phyloP scores from a whole-genome alignment of 2,329 filamentous ascomycete species.

The Knufia fluminis region DNA sequence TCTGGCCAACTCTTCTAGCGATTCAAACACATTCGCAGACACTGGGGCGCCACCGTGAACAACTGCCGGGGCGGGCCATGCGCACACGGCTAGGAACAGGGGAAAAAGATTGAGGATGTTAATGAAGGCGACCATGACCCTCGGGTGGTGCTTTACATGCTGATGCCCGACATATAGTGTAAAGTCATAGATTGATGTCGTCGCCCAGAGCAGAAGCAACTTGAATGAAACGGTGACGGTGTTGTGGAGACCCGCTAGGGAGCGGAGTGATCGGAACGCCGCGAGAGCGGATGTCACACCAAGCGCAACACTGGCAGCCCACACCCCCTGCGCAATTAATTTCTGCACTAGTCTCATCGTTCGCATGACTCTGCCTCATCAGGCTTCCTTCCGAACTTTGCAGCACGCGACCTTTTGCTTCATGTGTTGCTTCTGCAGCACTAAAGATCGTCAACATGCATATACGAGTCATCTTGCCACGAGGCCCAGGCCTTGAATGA shows the following conservation, averaged over 20 bases:
- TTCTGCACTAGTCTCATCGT: no score
- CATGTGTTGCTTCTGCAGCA: neutral
- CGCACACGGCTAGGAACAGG: neutral
- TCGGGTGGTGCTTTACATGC: neutral
- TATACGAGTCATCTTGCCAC: neutral
- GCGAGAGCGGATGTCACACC: neutral
- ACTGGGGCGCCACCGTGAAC: constrained; percentile 29
- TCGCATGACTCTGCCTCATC: neutral
- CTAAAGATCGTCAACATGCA: neutral
- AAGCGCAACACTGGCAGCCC: neutral
- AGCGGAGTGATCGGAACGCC: neutral
- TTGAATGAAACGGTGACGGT: no score
- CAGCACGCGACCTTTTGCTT: neutral
- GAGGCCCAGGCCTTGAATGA: neutral
- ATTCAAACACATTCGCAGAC: constrained; percentile 59
- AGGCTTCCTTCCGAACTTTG: neutral
- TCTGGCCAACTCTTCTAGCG: constrained; percentile 78
- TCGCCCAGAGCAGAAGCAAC: no score
- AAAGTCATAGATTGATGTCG: neutral
- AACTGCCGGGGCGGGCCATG: neutral
- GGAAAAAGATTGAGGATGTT: neutral
- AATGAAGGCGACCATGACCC: constrained; percentile 3
- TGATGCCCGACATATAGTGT: neutral
- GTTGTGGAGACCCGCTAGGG: neutral
- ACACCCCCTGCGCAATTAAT: no score